Evolutionary conservation across 1,139 yeast genomes (phyloP).

Genomic region (Yamadazyma blattariae): DNA sequence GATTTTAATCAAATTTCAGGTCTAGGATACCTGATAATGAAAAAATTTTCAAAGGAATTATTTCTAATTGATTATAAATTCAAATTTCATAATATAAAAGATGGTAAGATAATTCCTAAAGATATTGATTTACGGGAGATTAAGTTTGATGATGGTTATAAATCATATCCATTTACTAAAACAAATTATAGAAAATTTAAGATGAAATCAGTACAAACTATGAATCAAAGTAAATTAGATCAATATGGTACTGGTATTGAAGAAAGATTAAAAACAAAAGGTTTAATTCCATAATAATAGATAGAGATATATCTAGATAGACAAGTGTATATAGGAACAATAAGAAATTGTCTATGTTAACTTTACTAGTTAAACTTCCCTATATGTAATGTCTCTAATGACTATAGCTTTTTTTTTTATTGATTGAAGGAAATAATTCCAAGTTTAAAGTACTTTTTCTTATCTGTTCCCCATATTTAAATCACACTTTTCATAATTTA

Average conservation of each 20-base stretch:
- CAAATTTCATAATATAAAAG: slow-evolving; percentile 1
- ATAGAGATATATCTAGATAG: neutral
- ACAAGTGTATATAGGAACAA: too few species aligned
- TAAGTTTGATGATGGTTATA: neutral
- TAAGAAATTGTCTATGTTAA: too few species aligned
- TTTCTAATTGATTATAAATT: slow-evolving; percentile 8
- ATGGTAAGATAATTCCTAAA: neutral
- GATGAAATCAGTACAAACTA: neutral
- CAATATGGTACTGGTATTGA: slow-evolving; percentile 5
- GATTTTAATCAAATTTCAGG: slow-evolving; percentile 7
- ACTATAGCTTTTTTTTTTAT: too few species aligned
- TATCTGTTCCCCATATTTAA: too few species aligned
- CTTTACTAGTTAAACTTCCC: too few species aligned
- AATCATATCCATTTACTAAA: neutral
- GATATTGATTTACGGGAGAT: neutral
- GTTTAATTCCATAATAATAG: neutral
- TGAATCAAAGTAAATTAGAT: slow-evolving; percentile 3
- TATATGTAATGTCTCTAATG: too few species aligned
- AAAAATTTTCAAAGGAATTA: slow-evolving; percentile 5
- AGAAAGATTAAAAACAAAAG: slow-evolving; percentile 5
- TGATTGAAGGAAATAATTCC: too few species aligned
- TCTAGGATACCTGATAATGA: slow-evolving; percentile 4
- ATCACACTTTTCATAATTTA: too few species aligned
- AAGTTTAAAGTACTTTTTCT: too few species aligned
- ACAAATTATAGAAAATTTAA: neutral